These are phyloP conservation scores for Fusarium sulawesiense DNA, from an alignment of 2,329 filamentous ascomycete genomes.

Conservation along the genomic window DNA sequence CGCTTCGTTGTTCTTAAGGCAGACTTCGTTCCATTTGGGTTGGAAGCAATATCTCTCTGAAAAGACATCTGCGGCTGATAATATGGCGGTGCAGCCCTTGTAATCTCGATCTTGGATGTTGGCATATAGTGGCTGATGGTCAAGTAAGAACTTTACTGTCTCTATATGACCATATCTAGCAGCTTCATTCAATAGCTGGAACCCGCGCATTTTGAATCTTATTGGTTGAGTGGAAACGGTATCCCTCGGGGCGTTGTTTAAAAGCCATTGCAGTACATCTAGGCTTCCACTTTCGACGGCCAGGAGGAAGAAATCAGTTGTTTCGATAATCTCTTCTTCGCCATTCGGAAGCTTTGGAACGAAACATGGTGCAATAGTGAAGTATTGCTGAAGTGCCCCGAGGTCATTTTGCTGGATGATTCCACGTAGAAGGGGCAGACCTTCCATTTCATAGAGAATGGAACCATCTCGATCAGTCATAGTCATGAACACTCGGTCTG, in stretches of 20 bases:
- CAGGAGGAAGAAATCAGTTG: neutral
- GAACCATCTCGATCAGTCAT: neutral
- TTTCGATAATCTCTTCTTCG: neutral
- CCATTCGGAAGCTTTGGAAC: neutral
- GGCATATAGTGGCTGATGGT: constrained; percentile 1
- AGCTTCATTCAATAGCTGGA: constrained; percentile 1
- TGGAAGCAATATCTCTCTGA: neutral
- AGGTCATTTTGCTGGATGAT: neutral
- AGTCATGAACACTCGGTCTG: neutral
- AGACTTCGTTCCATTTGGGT: neutral
- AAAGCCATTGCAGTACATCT: neutral
- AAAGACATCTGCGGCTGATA: neutral
- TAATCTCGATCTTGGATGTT: neutral
- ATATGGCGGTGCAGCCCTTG: neutral
- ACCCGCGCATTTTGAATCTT: neutral
- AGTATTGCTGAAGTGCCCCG: neutral
- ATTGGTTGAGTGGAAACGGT: neutral
- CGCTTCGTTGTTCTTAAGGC: neutral
- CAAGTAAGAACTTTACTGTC: neutral
- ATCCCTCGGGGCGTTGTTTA: neutral
- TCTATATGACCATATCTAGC: neutral
- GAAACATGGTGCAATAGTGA: neutral
- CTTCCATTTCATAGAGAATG: neutral
- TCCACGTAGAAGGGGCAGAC: neutral
- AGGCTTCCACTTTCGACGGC: neutral